Conservation (phyloP, 768 basidiomycete genomes). For the Pleurotus eryngii region DNA sequence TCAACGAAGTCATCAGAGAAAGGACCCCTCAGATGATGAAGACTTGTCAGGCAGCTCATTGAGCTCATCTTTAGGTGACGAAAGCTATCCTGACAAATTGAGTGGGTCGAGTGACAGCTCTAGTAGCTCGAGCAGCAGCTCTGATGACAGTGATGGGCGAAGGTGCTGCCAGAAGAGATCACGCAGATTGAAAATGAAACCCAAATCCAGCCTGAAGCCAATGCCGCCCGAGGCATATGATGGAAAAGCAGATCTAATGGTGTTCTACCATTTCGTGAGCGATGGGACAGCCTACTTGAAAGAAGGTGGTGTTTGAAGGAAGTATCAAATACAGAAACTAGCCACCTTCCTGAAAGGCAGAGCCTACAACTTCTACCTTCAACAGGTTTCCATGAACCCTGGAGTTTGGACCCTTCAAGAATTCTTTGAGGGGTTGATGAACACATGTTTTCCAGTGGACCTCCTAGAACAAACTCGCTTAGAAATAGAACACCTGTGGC, state of each 20-base stretch:
- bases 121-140: not conserved
- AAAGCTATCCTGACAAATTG: not conserved
- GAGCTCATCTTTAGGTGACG: not conserved
- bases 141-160: not conserved
- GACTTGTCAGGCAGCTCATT: not conserved
- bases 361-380: conserved; percentile 29
- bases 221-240: conserved; percentile 22
- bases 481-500: conserved; percentile 6
- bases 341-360: conserved; percentile 26
- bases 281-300: conserved; percentile 20
- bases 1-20: not conserved
- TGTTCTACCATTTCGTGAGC: conserved; percentile 23
- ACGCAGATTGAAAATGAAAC: not conserved
- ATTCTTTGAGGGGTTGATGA: conserved; percentile 30
- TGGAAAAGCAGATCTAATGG: conserved; percentile 16
- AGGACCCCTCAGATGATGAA: not conserved
- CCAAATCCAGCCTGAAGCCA: conserved; percentile 15
- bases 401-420: conserved; percentile 22
- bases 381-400: conserved; percentile 20
- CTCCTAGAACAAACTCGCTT: conserved; percentile 9
- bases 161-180: not conserved
- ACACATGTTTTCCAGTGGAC: conserved; percentile 33
- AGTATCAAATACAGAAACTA: conserved; percentile 17
- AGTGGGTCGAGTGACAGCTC: not conserved
- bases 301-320: conserved; percentile 13